Evolutionary conservation across 1,139 yeast genomes (phyloP).

Genomic region (Suhomyces maxii): DNA sequence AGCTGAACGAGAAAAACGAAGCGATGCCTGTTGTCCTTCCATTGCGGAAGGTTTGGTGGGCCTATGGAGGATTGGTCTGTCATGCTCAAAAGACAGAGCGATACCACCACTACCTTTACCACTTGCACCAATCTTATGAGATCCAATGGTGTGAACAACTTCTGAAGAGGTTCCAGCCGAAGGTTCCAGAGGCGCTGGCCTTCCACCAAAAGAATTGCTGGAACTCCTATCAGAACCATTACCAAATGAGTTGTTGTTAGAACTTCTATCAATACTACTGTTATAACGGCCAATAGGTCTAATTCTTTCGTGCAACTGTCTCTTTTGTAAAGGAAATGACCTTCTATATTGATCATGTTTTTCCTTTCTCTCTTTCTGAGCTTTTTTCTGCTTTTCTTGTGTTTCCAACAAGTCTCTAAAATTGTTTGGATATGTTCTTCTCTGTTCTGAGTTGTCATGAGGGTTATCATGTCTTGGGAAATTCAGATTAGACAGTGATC

Average conservation of each 20-base stretch:
- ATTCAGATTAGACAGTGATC: neutral
- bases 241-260: too few relatives aligned
- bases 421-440: conserved; percentile 3
- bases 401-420: conserved; percentile 8
- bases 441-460: neutral
- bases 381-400: conserved; percentile 10
- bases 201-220: too few relatives aligned
- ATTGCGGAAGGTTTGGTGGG: too few relatives aligned
- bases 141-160: too few relatives aligned
- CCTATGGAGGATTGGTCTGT: too few relatives aligned
- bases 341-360: conserved; percentile 1
- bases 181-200: too few relatives aligned
- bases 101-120: too few relatives aligned
- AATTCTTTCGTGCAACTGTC: neutral
- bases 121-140: too few relatives aligned
- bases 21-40: neutral
- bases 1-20: conserved; percentile 18
- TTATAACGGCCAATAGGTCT: neutral
- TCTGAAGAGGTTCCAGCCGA: too few relatives aligned
- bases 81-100: too few relatives aligned
- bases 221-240: too few relatives aligned
- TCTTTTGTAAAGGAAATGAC: neutral
- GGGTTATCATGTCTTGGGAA: neutral
- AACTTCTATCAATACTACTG: neutral
- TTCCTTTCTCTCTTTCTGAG: conserved; percentile 5